Evolutionary conservation across 257 asterid species (phyloP), one percentile per base, ranked within the genome.

Genomic region (Lithospermum erythrorhizon): DNA sequence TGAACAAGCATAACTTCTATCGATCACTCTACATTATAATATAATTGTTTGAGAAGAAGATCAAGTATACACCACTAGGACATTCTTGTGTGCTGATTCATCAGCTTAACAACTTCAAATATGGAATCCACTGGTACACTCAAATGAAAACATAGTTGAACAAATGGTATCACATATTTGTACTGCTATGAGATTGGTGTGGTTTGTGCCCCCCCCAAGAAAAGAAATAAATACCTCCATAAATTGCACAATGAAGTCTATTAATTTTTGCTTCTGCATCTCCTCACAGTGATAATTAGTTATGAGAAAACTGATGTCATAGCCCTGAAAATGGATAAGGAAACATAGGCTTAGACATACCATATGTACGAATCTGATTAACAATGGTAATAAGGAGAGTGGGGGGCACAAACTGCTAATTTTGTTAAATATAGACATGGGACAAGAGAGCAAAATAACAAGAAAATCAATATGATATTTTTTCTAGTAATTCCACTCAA

Each of bases 221-320:
- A 23, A 25, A 23, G 18, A 35, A 21, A 35, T n/a, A 30, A 55
- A 62, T 81, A 93, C 96, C 99, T 93, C 99, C 97, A 93, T 86
- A 82, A 93, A 93, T 78, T 93, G 97, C 62, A 93, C 97, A 17
- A 89, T 93, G 63, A 93, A 93, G 74, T 89, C 97, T 61, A 93
- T 93, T 57, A 93, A 93, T 79, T 86, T 93, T 58, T 82, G 95
- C 81, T 93, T 91, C 81, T 93, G 99, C 97, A 93, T 84, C 66
- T 93, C 99, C 82, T 93, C 99, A 15, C 97, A 93, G 22, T 93
- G 97, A 71, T 84, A 89, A 61, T 93, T 93, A 65, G 94, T 93
- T 45, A 93, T 83, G 61, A 93, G 99, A 74, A 89, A 93, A 79
- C 97, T 93, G 53, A 93, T 84, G 82, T 93, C 99, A 65, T 86